Conservation (phyloP, 2,329 filamentous ascomycete species). For the Alternaria panax region DNA sequence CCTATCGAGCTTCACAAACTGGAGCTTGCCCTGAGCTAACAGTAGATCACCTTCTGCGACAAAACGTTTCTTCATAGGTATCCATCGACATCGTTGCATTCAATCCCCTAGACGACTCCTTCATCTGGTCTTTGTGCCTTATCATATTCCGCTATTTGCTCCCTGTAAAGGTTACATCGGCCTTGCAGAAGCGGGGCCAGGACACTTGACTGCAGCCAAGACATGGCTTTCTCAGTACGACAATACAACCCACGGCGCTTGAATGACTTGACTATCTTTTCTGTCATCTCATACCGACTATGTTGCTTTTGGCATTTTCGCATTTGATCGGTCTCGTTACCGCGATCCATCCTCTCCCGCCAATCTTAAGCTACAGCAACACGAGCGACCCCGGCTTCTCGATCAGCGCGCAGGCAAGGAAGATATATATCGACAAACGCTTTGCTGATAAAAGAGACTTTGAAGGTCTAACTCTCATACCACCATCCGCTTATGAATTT, state of each 20-base stretch:
- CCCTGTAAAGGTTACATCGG: conserved; percentile 17
- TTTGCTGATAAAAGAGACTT: conserved; percentile 54
- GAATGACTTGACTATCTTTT: not conserved
- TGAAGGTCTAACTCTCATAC: conserved; percentile 60
- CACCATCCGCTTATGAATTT: conserved; percentile 60
- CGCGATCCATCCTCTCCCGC: conserved; percentile 52
- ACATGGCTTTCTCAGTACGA: conserved; percentile 4
- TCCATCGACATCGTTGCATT: not conserved
- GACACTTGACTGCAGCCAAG: conserved; percentile 8
- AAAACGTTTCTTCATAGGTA: not conserved
- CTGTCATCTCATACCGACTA: not conserved
- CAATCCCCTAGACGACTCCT: not conserved
- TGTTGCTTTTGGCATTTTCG: not conserved
- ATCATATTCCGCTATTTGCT: not conserved
- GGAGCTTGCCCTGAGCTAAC: not conserved
- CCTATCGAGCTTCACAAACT: not conserved
- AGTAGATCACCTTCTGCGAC: not conserved
- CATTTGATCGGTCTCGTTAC: not conserved
- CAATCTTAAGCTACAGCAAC: conserved; percentile 34
- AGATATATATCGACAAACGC: conserved; percentile 53
- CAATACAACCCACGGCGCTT: not conserved
- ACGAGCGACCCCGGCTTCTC: conserved; percentile 31
- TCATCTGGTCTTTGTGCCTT: not conserved
- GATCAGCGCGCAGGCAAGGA: conserved; percentile 28
- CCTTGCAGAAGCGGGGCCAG: conserved; percentile 14